Base-by-base conservation (phyloP, 257 asterid species). In the Jasminum sambac region DNA sequence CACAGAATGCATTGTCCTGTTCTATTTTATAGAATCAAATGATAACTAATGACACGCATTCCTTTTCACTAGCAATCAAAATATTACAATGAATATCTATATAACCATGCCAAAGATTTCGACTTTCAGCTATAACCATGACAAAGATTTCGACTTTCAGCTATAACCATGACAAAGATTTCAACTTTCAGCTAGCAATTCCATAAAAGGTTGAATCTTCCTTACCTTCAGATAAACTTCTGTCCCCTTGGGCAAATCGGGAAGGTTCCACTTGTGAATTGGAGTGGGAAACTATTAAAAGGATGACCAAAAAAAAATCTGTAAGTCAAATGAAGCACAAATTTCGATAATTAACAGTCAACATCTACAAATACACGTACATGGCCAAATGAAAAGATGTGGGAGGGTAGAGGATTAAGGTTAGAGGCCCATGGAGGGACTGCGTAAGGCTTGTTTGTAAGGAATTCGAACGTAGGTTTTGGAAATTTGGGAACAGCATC, bases 221-320 rank as follows among this genome's bases (percentile, higher is more conserved):
- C 40, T 50, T 80, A 94, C 99, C 99, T 95, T 95, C 79, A 95
- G 65, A 84, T 90, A 95, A 69, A 95, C 94, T 82, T 91, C 89
- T 24, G 96, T 89, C 70, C 84, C 68, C 73, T 82, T 86, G 10
- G 99, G 98, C 83, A 95, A 77, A 89, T 89, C 87, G 13, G 98
- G 99, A 60, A 95, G 91, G 76, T 83, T 86, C 99, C 99, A 95
- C 69, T 77, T 79, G 86, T 95, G 98, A 78, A 95, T 88, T 68
- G 99, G 99, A 72, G 96, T 95, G 0, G 99, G 99, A 73, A 91
- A 84, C 99, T 94, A 37, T 21, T 16, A 64, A 3, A 69, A 67
- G 59, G 9, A 13, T n/a, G 37, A 21, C 13, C 13, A 52, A 24
- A 39, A 48, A 40, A 40, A 41, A 68, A 23, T 41, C 34, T 61